These are phyloP conservation scores for Sporothrix mexicana DNA, from an alignment of 2,329 filamentous ascomycete species.

Conservation along the genomic window DNA sequence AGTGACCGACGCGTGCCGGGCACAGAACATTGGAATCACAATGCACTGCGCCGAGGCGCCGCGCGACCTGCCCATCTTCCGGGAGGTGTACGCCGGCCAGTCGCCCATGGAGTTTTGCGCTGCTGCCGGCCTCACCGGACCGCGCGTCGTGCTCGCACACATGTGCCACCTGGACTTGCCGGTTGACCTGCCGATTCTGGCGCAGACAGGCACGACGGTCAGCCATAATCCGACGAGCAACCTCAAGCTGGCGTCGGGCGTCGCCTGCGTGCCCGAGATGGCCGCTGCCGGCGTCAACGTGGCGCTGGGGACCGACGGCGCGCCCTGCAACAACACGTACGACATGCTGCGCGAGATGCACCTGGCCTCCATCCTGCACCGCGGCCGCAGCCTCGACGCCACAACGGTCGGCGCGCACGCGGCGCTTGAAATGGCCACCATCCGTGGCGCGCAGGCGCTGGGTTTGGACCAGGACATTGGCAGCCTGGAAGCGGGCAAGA, in stretches of 20 bases:
- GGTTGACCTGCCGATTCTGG: background rate
- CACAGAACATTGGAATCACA: background rate
- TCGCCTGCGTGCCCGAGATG: background rate
- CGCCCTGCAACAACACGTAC: background rate
- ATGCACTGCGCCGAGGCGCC: constrained; percentile 5
- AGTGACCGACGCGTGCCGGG: background rate
- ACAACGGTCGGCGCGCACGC: background rate
- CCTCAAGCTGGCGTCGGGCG: constrained; percentile 9
- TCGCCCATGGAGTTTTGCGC: constrained; percentile 6
- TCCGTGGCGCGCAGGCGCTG: background rate
- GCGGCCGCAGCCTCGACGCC: background rate
- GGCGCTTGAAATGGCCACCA: background rate
- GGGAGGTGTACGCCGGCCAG: background rate
- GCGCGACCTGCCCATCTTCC: constrained; percentile 5
- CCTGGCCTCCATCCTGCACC: background rate
- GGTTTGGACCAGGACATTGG: background rate
- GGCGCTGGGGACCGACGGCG: background rate
- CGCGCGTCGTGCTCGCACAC: background rate
- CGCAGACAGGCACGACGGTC: background rate
- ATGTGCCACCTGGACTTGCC: background rate
- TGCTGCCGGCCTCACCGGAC: background rate
- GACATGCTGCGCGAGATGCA: constrained; percentile 7
- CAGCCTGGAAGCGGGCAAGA: constrained; percentile 13
- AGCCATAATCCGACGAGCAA: background rate
- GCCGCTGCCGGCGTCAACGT: background rate